Conservation (phyloP, 306 rosid genomes). For the Prunus mongolica region DNA sequence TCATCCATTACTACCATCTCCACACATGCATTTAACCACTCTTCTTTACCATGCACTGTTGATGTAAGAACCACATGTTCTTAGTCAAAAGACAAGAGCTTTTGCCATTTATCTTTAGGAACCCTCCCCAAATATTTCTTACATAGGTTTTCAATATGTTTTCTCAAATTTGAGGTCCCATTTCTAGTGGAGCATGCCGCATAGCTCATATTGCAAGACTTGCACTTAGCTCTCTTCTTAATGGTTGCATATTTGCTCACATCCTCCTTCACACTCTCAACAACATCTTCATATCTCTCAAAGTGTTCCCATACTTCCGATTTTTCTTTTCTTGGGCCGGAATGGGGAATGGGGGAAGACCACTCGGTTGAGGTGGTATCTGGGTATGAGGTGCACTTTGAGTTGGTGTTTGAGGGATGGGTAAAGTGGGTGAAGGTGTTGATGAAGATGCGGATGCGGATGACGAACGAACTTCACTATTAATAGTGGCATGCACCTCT, state of each 20-base stretch:
- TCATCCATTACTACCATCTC: neutral
- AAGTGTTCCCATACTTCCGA: neutral
- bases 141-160: neutral
- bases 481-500: neutral
- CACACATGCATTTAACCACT: neutral
- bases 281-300: neutral
- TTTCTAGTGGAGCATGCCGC: neutral
- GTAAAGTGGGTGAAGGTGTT: no score
- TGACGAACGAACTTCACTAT: no score
- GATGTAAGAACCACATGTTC: neutral
- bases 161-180: neutral
- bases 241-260: neutral
- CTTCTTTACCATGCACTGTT: neutral
- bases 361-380: neutral
- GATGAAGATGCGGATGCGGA: no score
- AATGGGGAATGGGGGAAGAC: neutral
- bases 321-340: no score
- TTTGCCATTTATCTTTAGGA: neutral
- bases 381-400: neutral
- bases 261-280: no score
- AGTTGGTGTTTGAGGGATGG: neutral
- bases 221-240: neutral
- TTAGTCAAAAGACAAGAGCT: neutral
- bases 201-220: no score
- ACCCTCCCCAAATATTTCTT: neutral